These are phyloP conservation scores for Colletotrichum gigasporum DNA, from an alignment of 2,329 filamentous ascomycete species.

Conservation along the genomic window DNA sequence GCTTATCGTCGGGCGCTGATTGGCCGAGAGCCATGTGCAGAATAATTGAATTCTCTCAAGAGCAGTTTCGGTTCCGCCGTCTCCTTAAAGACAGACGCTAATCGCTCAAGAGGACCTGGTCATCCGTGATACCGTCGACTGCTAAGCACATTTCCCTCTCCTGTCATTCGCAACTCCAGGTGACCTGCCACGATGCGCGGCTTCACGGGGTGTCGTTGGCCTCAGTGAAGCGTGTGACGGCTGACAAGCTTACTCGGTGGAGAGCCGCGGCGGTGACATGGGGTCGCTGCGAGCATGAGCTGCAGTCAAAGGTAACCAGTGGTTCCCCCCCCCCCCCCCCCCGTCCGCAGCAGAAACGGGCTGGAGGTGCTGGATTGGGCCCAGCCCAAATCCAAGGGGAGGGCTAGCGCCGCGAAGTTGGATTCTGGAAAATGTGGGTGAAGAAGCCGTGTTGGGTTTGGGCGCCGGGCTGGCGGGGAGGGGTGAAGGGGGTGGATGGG, in stretches of 20 bases:
- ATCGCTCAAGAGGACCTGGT: conserved; percentile 27
- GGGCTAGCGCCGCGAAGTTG: conserved; percentile 30
- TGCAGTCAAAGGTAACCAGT: conserved; percentile 19
- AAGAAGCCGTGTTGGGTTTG: conserved; percentile 27
- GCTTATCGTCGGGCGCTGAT: conserved; percentile 43
- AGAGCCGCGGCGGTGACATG: conserved; percentile 29
- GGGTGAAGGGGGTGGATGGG: conserved; percentile 12
- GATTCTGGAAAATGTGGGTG: conserved; percentile 32
- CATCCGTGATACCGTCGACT: conserved; percentile 2
- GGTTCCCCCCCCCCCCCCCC: too few relatives aligned
- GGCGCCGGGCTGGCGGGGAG: conserved; percentile 27
- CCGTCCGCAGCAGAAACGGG: conserved; percentile 10
- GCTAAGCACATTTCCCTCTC: conserved; percentile 27
- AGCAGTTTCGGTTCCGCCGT: conserved; percentile 19
- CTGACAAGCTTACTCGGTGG: conserved; percentile 31
- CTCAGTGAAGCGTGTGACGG: conserved; percentile 27
- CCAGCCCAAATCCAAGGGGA: conserved; percentile 8
- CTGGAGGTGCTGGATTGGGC: not conserved
- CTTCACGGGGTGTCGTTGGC: conserved; percentile 30
- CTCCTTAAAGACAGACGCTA: conserved; percentile 30
- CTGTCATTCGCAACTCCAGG: conserved; percentile 25
- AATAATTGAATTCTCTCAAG: conserved; percentile 45
- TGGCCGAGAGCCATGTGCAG: conserved; percentile 39
- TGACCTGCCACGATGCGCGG: conserved; percentile 17
- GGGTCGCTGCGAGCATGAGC: conserved; percentile 24